Evolutionary conservation across 2,329 filamentous ascomycete genomes (phyloP).

Genomic region (Exophiala phaeomuriformis): DNA sequence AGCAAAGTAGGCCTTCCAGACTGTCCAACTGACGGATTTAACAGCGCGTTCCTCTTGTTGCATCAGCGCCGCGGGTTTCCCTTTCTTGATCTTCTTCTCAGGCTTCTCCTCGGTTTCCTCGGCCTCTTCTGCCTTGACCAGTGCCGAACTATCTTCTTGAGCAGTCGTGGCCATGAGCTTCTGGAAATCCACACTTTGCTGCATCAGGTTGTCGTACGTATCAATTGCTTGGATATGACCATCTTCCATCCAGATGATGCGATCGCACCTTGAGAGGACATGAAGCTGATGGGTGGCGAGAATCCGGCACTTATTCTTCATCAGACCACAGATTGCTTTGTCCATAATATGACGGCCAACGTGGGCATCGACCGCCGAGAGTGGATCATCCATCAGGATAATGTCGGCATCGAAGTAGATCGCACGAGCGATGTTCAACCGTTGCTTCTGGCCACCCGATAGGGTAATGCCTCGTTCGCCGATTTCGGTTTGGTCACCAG

Average conservation of each 20-base stretch:
- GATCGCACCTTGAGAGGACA: constrained; percentile 81
- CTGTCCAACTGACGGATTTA: constrained; percentile 68
- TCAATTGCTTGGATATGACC: constrained; percentile 78
- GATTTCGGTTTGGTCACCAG: constrained; percentile 83
- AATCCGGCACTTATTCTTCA: constrained; percentile 83
- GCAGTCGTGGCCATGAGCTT: constrained; percentile 74
- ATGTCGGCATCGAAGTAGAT: constrained; percentile 60
- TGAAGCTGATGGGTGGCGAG: constrained; percentile 93
- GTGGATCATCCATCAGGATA: constrained; percentile 57
- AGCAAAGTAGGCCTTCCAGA: constrained; percentile 69
- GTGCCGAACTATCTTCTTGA: constrained; percentile 47
- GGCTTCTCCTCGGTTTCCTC: constrained; percentile 46
- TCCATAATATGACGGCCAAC: constrained; percentile 74
- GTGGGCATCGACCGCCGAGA: constrained; percentile 51
- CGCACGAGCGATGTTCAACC: constrained; percentile 82
- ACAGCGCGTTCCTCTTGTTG: constrained; percentile 55
- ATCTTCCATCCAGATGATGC: constrained; percentile 87
- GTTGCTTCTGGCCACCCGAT: constrained; percentile 90
- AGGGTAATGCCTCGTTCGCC: constrained; percentile 93
- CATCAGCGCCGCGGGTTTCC: constrained; percentile 41
- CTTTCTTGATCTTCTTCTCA: constrained; percentile 40
- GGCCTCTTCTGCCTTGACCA: constrained; percentile 40
- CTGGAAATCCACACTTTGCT: constrained; percentile 67
- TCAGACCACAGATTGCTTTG: constrained; percentile 79
- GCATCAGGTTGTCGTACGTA: constrained; percentile 84